These are phyloP conservation scores for Albugo laibachii DNA, from an alignment of 352 stramenopile species.

Conservation along the genomic window DNA sequence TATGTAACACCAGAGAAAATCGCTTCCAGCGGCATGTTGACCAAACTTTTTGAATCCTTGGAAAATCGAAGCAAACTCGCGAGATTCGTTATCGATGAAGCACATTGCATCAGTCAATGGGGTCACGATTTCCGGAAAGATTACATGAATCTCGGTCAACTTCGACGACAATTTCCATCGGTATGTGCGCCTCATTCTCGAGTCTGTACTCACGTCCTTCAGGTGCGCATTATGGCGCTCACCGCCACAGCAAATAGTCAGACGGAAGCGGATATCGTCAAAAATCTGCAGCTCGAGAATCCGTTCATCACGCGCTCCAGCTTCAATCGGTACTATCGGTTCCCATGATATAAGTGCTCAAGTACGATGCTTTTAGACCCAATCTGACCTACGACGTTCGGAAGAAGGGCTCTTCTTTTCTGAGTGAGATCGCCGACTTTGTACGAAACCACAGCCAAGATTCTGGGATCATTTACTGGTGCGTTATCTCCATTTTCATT, in stretches of 20 bases:
- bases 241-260: constrained; percentile 75
- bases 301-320: constrained; percentile 69
- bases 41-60: constrained; percentile 68
- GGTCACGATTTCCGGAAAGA: constrained; percentile 99
- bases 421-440: constrained; percentile 59
- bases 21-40: constrained; percentile 65
- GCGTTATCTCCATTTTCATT: not conserved
- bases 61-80: constrained; percentile 73
- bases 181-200: constrained; percentile 19
- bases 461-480: constrained; percentile 82
- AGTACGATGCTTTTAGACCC: too few species aligned
- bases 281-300: constrained; percentile 44
- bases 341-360: too few species aligned
- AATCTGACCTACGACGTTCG: constrained; percentile 75
- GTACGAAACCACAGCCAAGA: constrained; percentile 67
- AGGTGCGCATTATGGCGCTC: constrained; percentile 77
- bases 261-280: constrained; percentile 66
- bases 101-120: constrained; percentile 96
- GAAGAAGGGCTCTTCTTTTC: constrained; percentile 60
- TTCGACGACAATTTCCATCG: constrained; percentile 86
- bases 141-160: constrained; percentile 87
- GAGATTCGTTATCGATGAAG: constrained; percentile 94
- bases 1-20: constrained; percentile 99
- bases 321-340: constrained; percentile 46
- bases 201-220: not conserved